Evolutionary conservation across 2,329 filamentous ascomycete genomes (phyloP), one percentile per base, ranked within the genome.

Genomic region (Curvularia sp.): DNA sequence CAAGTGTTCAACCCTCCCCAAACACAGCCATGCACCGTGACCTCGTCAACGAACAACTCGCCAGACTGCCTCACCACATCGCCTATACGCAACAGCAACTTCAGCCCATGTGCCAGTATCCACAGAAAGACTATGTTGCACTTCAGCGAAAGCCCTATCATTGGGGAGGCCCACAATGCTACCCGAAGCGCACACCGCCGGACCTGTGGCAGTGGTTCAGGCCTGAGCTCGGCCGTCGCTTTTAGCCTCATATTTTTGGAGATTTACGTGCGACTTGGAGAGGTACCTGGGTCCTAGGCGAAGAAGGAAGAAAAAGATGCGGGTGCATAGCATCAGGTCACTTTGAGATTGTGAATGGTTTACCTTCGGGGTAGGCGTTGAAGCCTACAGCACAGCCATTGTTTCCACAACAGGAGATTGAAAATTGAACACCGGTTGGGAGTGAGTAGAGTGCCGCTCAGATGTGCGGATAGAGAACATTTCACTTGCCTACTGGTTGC

Each of bases 41-140:
- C 4, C 55, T 61, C 9, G 55, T 58, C 28, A 20, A 43, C 26
- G 30, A 43, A 1, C 58, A 58, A n/a, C 47, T 60, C 3, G 31
- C 43, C 6, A n/a, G 20, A 12, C 55, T 55, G 3, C 42, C 24
- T 15, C 18, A 41, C 6, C n/a, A 41, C 13, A 50, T 50, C 13
- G 30, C 53, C 4, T 15, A 44, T 12, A 24, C 35, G n/a, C 46
- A 30, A 8, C 18, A 49, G 10, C 44, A 41, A 20, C 5, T 12
- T 20, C 44, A 31, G 8, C n/a, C 26, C 2, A 12, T 31, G 28
- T 7, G 9, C 7, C 4, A 5, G 35, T 18, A 38, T 38, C 15
- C 35, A 1, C 5, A 1, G 15, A 5, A 38, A 8, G 5, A 38
- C 5, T 8, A 38, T 18, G 15, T 38, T 18, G n/a, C 15, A 38